phyloP scores from a whole-genome alignment of 2,329 filamentous ascomycete species.

The Lachnellula occidentalis region DNA sequence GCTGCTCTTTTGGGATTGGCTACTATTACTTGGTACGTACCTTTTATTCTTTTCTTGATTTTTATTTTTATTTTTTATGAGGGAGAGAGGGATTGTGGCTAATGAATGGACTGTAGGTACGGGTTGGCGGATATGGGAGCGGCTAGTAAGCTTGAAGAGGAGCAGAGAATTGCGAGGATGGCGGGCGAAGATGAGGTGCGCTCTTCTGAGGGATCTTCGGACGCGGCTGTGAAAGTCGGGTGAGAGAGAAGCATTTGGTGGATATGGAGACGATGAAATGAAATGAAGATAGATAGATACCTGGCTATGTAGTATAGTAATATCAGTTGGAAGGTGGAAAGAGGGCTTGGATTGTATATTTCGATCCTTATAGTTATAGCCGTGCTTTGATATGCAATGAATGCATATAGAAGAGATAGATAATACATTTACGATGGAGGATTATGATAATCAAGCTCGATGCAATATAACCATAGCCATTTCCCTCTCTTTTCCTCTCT shows the following conservation, averaged over 20 bases:
- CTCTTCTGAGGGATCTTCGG: background rate
- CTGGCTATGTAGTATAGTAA: background rate
- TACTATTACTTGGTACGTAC: slow-evolving; percentile 25
- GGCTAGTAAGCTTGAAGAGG: slow-evolving; percentile 21
- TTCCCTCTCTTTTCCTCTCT: too few species aligned
- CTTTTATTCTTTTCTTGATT: too few species aligned
- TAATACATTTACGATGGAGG: background rate
- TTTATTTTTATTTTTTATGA: too few species aligned
- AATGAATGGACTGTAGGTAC: slow-evolving; percentile 19
- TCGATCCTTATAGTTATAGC: background rate
- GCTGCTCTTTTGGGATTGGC: slow-evolving; percentile 26
- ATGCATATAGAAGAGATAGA: background rate
- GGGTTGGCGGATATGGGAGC: slow-evolving; percentile 30
- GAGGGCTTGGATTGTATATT: background rate
- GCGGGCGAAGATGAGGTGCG: background rate
- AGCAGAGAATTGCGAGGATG: slow-evolving; percentile 15
- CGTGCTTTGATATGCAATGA: background rate
- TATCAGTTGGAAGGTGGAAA: background rate
- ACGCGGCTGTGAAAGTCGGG: background rate
- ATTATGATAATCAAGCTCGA: background rate
- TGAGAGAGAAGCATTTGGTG: background rate
- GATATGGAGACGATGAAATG: background rate
- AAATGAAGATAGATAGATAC: too few species aligned
- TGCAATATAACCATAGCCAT: too few species aligned
- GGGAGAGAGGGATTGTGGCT: slow-evolving; percentile 5